Evolutionary conservation across 2,329 filamentous ascomycete genomes (phyloP).

Genomic region (Epichloe elymi): DNA sequence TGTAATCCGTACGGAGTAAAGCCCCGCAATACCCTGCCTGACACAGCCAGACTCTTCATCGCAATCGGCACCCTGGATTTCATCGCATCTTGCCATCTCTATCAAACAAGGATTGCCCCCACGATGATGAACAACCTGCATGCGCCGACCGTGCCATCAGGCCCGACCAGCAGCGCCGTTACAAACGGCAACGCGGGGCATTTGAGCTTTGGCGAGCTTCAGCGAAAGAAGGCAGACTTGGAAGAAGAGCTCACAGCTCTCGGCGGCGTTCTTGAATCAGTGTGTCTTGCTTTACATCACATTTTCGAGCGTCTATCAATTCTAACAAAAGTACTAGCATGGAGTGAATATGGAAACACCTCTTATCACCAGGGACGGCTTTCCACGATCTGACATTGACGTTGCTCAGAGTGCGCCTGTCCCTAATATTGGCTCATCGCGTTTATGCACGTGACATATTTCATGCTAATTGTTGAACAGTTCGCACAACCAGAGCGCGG

Average conservation of each 20-base stretch:
- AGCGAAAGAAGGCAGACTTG: constrained; percentile 69
- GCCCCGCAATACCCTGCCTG: background rate
- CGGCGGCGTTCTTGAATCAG: constrained; percentile 76
- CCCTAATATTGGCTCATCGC: background rate
- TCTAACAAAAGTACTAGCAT: constrained; percentile 45
- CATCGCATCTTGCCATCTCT: background rate
- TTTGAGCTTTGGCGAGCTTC: constrained; percentile 65
- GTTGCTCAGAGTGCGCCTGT: constrained; percentile 80
- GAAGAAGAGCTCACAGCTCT: constrained; percentile 81
- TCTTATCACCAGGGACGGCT: constrained; percentile 80
- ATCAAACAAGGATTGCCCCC: background rate
- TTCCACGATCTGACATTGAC: constrained; percentile 84
- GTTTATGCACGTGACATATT: background rate
- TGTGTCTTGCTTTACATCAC: constrained; percentile 27
- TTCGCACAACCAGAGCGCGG: constrained; percentile 81
- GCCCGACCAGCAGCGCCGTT: constrained; percentile 50
- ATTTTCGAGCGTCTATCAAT: background rate
- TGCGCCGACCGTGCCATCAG: constrained; percentile 53
- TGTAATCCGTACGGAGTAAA: background rate
- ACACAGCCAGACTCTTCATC: background rate
- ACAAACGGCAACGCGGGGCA: constrained; percentile 50
- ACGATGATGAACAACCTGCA: constrained; percentile 45
- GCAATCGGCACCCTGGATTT: background rate
- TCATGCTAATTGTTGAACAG: constrained; percentile 29
- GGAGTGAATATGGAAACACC: constrained; percentile 84